Conservation (phyloP, 2,329 filamentous ascomycete genomes). For the Aspergillus fumigatus region DNA sequence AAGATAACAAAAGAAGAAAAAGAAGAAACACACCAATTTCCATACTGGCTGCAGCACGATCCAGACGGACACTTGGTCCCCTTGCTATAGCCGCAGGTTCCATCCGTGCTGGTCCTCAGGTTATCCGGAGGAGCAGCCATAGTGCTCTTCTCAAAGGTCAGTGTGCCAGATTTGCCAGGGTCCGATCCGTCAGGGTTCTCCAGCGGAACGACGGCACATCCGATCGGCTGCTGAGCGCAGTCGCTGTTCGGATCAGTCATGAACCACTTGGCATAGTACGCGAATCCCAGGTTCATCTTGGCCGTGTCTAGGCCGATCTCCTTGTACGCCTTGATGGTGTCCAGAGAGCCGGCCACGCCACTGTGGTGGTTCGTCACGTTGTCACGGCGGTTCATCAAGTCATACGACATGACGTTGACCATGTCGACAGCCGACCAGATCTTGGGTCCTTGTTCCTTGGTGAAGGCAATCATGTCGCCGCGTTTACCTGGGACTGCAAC, state of each 20-base stretch:
- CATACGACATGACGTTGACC: slow-evolving; percentile 69
- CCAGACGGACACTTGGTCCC: slow-evolving; percentile 27
- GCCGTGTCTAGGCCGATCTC: slow-evolving; percentile 50
- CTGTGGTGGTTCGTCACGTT: slow-evolving; percentile 61
- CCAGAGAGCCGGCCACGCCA: slow-evolving; percentile 53
- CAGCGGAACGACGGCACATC: slow-evolving; percentile 56
- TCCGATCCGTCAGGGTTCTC: slow-evolving; percentile 60
- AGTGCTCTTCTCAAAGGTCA: slow-evolving; percentile 45
- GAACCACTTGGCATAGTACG: slow-evolving; percentile 68
- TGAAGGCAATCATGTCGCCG: slow-evolving; percentile 66
- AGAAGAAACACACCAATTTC: slow-evolving; percentile 27
- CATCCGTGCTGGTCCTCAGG: slow-evolving; percentile 24
- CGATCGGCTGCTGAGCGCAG: slow-evolving; percentile 47
- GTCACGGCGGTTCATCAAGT: slow-evolving; percentile 67
- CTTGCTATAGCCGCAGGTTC: slow-evolving; percentile 29
- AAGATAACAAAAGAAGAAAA: too few relatives aligned
- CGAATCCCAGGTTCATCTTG: slow-evolving; percentile 63
- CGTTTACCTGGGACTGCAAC: slow-evolving; percentile 62
- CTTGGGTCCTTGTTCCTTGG: slow-evolving; percentile 49
- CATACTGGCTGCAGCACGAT: slow-evolving; percentile 33
- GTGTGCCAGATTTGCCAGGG: slow-evolving; percentile 47
- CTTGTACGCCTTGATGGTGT: slow-evolving; percentile 56
- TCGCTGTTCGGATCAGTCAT: slow-evolving; percentile 46
- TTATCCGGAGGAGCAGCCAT: slow-evolving; percentile 21
- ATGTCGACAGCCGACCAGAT: slow-evolving; percentile 61